These are phyloP conservation scores for Kwoniella pini DNA, from an alignment of 768 basidiomycete species.

Conservation along the genomic window DNA sequence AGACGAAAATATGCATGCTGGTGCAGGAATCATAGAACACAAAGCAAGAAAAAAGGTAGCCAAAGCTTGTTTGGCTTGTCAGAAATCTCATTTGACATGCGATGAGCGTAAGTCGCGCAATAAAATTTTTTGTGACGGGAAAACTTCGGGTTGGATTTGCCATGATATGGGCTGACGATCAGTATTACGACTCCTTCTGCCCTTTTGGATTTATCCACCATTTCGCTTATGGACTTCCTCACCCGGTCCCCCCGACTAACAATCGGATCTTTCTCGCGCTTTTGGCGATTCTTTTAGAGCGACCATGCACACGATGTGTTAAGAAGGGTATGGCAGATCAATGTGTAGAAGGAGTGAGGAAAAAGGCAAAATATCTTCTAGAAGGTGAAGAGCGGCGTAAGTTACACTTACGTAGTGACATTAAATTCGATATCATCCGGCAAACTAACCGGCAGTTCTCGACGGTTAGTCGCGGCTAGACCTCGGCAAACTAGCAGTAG, in stretches of 20 bases:
- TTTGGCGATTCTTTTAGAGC: constrained; percentile 61
- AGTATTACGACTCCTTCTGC: constrained; percentile 11
- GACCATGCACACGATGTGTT: constrained; percentile 92
- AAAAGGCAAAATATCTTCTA: constrained; percentile 96
- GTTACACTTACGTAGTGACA: constrained; percentile 12
- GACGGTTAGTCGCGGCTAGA: constrained; percentile 7
- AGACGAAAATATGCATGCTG: constrained; percentile 5
- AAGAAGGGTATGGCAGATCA: constrained; percentile 86
- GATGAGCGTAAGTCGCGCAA: constrained; percentile 75
- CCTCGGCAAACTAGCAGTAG: constrained; percentile 13
- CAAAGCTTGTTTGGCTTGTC: constrained; percentile 91
- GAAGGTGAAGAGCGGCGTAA: constrained; percentile 89
- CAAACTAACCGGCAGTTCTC: background rate
- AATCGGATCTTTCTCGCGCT: constrained; percentile 1
- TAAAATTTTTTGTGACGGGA: too few species aligned
- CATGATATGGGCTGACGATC: background rate
- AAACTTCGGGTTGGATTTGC: too few species aligned
- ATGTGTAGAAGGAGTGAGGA: constrained; percentile 92
- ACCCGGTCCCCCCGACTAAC: background rate
- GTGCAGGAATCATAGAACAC: constrained; percentile 11
- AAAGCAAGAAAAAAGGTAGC: constrained; percentile 44
- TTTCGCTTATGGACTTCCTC: constrained; percentile 3
- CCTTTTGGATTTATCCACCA: background rate
- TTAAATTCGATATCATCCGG: background rate
- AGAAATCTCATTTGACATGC: constrained; percentile 97